Percentiles rank a stretch among this genome's conserved stretches.
Conservation (phyloP, 2,329 filamentous ascomycete species). For the Torrubiellomyces zombiae region DNA sequence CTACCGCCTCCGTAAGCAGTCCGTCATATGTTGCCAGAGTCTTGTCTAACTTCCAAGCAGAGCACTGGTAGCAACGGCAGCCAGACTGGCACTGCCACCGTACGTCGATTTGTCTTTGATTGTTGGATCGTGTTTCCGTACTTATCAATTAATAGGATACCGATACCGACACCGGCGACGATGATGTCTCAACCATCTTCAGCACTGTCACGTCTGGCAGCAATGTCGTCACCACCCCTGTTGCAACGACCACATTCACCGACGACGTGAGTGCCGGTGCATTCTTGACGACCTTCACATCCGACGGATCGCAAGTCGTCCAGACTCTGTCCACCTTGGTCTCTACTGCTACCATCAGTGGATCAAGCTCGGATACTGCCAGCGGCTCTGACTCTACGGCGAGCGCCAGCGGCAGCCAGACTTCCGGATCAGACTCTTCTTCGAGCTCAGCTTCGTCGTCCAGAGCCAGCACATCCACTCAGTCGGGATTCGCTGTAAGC, state of each 20-base stretch:
- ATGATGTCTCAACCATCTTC: constrained; percentile 13
- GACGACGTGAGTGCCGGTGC: constrained; percentile 6
- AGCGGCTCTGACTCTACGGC: constrained; percentile 9
- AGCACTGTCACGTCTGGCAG: constrained; percentile 19
- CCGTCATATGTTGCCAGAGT: too few species aligned
- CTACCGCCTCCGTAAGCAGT: too few species aligned
- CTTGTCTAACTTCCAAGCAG: too few species aligned
- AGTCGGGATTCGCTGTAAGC: constrained; percentile 15
- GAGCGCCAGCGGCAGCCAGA: constrained; percentile 6
- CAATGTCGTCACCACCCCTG: constrained; percentile 16
- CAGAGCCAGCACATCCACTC: constrained; percentile 5
- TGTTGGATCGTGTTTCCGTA: too few species aligned
- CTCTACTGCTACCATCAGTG: constrained; percentile 5
- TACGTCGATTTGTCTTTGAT: too few species aligned
- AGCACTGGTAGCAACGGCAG: constrained; percentile 1
- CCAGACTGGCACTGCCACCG: not conserved
- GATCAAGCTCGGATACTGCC: too few species aligned
- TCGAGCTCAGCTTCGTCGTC: constrained; percentile 1
- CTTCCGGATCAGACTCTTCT: constrained; percentile 7
- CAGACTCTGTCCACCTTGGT: constrained; percentile 13
- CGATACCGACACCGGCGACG: constrained; percentile 7
- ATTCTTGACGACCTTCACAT: constrained; percentile 9
- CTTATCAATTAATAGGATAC: too few species aligned
- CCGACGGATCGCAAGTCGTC: constrained; percentile 8
- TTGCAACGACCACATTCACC: constrained; percentile 19